phyloP scores from a whole-genome alignment of 495 filamentous ascomycete species.

The Tuber borchii region DNA sequence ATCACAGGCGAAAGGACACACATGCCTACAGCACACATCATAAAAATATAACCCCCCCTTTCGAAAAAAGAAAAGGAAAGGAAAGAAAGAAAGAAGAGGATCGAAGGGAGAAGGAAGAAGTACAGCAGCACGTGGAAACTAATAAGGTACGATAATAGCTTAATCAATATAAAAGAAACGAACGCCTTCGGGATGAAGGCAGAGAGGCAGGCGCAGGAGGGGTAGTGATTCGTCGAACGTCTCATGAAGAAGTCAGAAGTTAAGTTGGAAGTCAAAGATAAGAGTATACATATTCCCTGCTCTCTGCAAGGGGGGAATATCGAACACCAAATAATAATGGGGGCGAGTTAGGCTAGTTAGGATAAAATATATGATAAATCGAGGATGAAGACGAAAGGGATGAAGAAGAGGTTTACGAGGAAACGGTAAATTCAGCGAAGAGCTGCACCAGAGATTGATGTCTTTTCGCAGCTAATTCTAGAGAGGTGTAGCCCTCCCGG shows the following conservation, averaged over 20 bases:
- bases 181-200: background rate
- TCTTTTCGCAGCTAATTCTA: background rate
- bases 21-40: background rate
- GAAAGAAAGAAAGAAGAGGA: background rate
- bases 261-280: background rate
- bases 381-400: background rate
- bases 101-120: background rate
- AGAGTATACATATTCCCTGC: background rate
- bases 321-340: background rate
- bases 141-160: conserved; percentile 1
- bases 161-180: conserved; percentile 3
- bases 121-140: background rate
- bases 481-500: background rate
- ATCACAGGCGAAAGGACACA: background rate
- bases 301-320: background rate
- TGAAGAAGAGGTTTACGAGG: background rate
- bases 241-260: background rate
- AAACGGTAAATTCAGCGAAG: background rate
- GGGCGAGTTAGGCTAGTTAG: background rate
- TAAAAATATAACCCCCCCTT: background rate
- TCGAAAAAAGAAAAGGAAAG: background rate
- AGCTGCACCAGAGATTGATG: background rate
- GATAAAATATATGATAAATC: background rate
- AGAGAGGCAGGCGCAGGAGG: background rate
- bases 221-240: background rate